These are phyloP conservation scores for Cicer cuneatum DNA, from an alignment of 306 rosid species.

Conservation along the genomic window DNA sequence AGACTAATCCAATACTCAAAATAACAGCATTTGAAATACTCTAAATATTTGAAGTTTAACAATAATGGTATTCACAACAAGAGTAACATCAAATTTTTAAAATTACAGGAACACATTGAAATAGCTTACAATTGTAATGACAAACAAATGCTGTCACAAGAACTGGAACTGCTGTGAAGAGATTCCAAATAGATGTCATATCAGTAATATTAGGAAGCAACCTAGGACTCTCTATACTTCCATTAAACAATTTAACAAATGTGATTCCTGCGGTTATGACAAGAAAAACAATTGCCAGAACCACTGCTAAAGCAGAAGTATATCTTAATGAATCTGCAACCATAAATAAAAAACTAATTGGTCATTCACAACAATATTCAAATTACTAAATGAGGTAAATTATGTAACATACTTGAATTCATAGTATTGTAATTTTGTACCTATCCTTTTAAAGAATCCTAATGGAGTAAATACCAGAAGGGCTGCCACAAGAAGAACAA, in stretches of 20 bases:
- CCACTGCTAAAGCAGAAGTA: constrained; percentile 69
- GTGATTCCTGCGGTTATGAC: constrained; percentile 74
- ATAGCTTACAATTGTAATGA: constrained; percentile 64
- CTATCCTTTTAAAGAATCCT: constrained; percentile 65
- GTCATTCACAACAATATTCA: constrained; percentile 15
- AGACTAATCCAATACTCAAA: background rate
- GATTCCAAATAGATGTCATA: constrained; percentile 62
- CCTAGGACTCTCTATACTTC: constrained; percentile 62
- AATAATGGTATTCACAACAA: background rate
- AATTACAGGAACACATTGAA: constrained; percentile 28
- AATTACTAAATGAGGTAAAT: background rate
- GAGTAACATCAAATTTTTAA: background rate
- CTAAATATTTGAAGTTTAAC: too few species aligned
- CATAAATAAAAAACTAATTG: constrained; percentile 10
- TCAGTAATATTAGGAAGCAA: constrained; percentile 61
- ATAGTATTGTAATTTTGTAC: constrained; percentile 36
- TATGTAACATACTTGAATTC: constrained; percentile 1
- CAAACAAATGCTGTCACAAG: constrained; percentile 80
- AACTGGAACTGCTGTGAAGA: constrained; percentile 73
- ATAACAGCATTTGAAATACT: background rate
- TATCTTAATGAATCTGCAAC: constrained; percentile 72
- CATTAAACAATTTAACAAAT: constrained; percentile 52
- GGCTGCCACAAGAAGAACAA: constrained; percentile 61
- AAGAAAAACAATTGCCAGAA: constrained; percentile 67
- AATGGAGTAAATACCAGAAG: constrained; percentile 65